Conservation (phyloP, 257 asterid species). For the Fraxinus americana region DNA sequence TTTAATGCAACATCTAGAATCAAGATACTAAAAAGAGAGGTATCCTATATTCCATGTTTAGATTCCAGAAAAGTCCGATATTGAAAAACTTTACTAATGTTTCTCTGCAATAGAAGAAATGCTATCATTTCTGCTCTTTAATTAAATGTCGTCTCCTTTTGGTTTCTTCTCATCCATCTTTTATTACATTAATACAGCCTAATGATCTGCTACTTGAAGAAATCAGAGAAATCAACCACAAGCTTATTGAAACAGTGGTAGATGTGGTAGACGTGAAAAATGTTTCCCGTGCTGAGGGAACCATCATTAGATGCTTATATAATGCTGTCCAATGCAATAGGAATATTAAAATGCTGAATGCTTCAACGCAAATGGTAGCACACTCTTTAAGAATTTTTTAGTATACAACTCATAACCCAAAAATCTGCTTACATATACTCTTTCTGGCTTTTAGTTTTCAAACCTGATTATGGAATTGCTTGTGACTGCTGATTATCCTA, state of each 20-base stretch:
- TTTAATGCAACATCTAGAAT: slow-evolving; percentile 1
- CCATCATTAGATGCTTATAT: slow-evolving; percentile 42
- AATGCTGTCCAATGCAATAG: slow-evolving; percentile 37
- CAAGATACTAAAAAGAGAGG: slow-evolving; percentile 39
- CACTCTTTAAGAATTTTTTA: neutral
- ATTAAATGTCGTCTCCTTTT: neutral
- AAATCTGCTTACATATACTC: neutral
- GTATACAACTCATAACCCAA: neutral
- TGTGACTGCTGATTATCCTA: slow-evolving; percentile 48
- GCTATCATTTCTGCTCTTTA: neutral
- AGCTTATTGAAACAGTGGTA: slow-evolving; percentile 45
- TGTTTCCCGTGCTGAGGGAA: slow-evolving; percentile 28
- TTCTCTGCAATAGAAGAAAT: neutral
- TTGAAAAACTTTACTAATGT: neutral
- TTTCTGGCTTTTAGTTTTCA: slow-evolving; percentile 40
- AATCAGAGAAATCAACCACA: slow-evolving; percentile 47
- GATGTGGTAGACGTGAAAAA: slow-evolving; percentile 37
- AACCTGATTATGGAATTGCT: slow-evolving; percentile 41
- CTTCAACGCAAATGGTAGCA: slow-evolving; percentile 36
- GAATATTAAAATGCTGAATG: slow-evolving; percentile 11
- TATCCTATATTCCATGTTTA: neutral
- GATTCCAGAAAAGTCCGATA: too few relatives aligned
- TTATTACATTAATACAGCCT: slow-evolving; percentile 33
- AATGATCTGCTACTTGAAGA: slow-evolving; percentile 39
- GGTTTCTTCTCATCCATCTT: neutral